These are phyloP conservation scores for Suillus ampliporus DNA, from an alignment of 768 basidiomycete genomes.

Conservation along the genomic window DNA sequence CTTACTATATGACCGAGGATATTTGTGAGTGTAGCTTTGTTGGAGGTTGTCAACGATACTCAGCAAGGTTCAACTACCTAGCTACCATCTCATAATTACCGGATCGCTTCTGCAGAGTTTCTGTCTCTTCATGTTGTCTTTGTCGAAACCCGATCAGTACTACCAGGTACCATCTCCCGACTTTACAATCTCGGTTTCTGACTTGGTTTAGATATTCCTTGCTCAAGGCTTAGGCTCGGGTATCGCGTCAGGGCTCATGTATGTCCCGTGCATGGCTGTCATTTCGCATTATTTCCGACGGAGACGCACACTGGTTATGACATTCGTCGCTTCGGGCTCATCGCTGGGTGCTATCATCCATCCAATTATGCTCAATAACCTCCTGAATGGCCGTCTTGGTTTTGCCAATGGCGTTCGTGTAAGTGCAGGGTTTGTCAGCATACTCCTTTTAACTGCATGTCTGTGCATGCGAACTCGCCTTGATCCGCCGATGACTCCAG, in stretches of 20 bases:
- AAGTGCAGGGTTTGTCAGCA: conserved; percentile 46
- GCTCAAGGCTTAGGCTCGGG: conserved; percentile 49
- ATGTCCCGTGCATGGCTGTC: conserved; percentile 47
- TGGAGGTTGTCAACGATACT: neutral
- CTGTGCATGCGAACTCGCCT: conserved; percentile 41
- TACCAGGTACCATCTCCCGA: conserved; percentile 37
- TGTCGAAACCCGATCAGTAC: conserved; percentile 43
- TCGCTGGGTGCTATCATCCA: conserved; percentile 22
- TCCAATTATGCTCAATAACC: conserved; percentile 34
- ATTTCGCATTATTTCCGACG: conserved; percentile 47
- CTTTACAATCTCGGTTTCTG: neutral
- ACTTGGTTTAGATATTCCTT: conserved; percentile 45
- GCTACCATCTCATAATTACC: conserved; percentile 50
- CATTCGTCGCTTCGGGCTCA: conserved; percentile 44
- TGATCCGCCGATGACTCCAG: conserved; percentile 29
- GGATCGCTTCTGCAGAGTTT: conserved; percentile 51
- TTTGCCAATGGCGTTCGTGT: conserved; percentile 48
- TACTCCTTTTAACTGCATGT: conserved; percentile 36
- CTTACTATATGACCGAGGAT: conserved; percentile 55
- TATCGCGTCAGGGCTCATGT: conserved; percentile 47
- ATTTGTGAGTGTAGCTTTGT: conserved; percentile 45
- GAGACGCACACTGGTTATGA: conserved; percentile 45
- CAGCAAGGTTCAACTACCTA: conserved; percentile 22
- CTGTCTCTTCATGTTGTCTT: conserved; percentile 49
- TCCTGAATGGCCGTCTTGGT: conserved; percentile 19